Evolutionary conservation across 208 protist species (phyloP).

Genomic region (Crithidia sp.): DNA sequence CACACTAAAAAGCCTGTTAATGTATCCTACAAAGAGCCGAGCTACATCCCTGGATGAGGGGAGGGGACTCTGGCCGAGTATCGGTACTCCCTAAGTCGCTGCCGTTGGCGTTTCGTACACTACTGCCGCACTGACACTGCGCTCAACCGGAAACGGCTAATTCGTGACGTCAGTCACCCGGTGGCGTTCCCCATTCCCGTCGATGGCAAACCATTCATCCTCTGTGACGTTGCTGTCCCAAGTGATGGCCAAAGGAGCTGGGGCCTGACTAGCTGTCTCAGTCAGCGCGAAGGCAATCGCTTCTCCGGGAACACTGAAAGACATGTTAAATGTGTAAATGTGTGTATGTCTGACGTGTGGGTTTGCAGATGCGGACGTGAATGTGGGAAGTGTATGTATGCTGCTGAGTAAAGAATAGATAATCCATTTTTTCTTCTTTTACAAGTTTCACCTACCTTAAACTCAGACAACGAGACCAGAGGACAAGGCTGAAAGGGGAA

Average conservation of each 20-base stretch:
- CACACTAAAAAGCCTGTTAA: neutral
- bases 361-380: neutral
- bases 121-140: neutral
- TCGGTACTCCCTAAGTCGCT: neutral
- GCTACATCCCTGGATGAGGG: neutral
- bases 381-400: neutral
- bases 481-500: neutral
- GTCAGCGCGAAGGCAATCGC: neutral
- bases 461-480: neutral
- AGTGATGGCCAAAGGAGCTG: neutral
- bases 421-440: neutral
- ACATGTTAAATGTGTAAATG: neutral
- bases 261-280: neutral
- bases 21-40: neutral
- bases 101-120: neutral
- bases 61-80: neutral
- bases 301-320: neutral
- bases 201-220: neutral
- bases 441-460: neutral
- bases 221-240: neutral
- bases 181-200: neutral
- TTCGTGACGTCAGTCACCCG: neutral
- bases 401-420: neutral
- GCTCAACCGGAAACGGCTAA: neutral
- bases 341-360: neutral